phyloP scores from a whole-genome alignment of 495 filamentous ascomycete genomes.

The Penicillium paxilli region DNA sequence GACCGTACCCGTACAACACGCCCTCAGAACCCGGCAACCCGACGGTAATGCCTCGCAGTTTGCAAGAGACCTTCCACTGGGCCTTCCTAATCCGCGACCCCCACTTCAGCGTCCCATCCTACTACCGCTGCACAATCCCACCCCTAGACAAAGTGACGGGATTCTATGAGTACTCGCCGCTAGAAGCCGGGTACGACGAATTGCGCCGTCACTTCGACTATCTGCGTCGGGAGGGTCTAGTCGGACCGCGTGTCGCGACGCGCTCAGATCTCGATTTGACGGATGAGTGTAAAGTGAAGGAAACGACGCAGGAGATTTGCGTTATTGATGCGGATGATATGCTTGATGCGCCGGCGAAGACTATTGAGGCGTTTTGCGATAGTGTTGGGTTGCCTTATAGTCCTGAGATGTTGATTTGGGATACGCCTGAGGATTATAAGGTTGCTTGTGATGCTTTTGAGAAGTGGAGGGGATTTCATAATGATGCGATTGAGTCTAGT shows the following conservation, averaged over 20 bases:
- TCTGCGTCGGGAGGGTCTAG: conserved; percentile 56
- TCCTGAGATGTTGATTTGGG: conserved; percentile 79
- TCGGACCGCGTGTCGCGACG: conserved; percentile 62
- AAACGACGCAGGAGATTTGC: conserved; percentile 61
- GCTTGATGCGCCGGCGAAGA: conserved; percentile 73
- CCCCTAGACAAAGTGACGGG: conserved; percentile 79
- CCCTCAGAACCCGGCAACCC: conserved; percentile 66
- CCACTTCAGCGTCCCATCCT: conserved; percentile 80
- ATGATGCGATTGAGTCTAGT: conserved; percentile 83
- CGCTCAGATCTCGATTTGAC: conserved; percentile 26
- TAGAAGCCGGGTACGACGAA: conserved; percentile 88
- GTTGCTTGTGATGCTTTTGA: conserved; percentile 71
- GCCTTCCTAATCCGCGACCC: conserved; percentile 98
- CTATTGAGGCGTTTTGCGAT: conserved; percentile 75
- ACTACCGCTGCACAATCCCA: conserved; percentile 93
- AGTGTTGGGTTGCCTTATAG: conserved; percentile 72
- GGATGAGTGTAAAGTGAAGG: conserved; percentile 7
- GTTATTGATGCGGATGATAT: conserved; percentile 96
- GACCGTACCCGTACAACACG: conserved; percentile 59
- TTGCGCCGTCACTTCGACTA: conserved; percentile 84
- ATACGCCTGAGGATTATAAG: conserved; percentile 64
- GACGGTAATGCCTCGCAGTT: conserved; percentile 71
- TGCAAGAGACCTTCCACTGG: conserved; percentile 80
- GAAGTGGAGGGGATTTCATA: conserved; percentile 96
- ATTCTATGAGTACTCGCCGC: conserved; percentile 80